Percentiles rank a stretch among this genome's conserved stretches.
phyloP scores from a whole-genome alignment of 345 rosid species.

The Salix udensis region DNA sequence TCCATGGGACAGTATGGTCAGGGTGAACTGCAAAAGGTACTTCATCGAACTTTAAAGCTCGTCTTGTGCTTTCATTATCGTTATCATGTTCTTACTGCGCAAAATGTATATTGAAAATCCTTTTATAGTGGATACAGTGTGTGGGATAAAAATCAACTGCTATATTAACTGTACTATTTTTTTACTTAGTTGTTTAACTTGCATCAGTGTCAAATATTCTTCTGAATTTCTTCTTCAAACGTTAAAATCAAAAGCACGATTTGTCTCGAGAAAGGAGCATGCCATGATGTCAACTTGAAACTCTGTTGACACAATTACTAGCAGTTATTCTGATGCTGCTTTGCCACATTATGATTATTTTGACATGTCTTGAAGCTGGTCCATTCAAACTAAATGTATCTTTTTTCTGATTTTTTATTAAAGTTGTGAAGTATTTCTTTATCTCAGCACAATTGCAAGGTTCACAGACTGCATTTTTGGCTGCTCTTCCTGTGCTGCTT shows the following conservation, averaged over 20 bases:
- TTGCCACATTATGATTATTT: neutral
- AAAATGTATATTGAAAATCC: neutral
- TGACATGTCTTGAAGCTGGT: no score
- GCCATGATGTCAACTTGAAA: neutral
- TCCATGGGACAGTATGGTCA: conserved; percentile 91
- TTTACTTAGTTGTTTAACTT: neutral
- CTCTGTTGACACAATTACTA: neutral
- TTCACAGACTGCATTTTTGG: neutral
- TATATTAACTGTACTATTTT: neutral
- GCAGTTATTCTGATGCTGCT: neutral
- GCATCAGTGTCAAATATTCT: neutral
- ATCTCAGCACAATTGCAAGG: neutral
- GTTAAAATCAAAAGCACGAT: neutral
- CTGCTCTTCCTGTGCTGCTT: neutral
- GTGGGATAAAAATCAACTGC: neutral
- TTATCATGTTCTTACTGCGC: neutral
- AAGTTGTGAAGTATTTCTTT: neutral
- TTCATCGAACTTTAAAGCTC: conserved; percentile 10
- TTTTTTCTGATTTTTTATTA: neutral
- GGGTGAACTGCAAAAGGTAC: conserved; percentile 88
- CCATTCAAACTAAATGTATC: neutral
- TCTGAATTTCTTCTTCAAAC: neutral
- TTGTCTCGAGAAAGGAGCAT: neutral
- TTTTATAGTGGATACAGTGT: neutral
- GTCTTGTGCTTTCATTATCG: conserved; percentile 17